Evolutionary conservation across 2,329 filamentous ascomycete genomes (phyloP).

Genomic region (Penicillium sp.): DNA sequence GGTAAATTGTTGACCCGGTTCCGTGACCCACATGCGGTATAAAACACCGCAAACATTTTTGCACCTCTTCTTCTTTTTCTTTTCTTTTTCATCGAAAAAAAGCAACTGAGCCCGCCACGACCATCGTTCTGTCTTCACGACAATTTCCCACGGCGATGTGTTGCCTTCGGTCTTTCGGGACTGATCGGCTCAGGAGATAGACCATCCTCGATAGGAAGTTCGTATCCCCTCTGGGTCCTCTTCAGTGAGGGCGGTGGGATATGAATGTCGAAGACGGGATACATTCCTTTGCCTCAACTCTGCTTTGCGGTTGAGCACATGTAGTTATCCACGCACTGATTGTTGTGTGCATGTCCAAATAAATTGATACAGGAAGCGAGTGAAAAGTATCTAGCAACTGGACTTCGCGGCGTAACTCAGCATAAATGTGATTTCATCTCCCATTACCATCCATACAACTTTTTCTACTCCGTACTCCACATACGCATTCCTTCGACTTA

Average conservation of each 20-base stretch:
- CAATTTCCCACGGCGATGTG: conserved; percentile 55
- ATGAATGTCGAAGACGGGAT: conserved; percentile 69
- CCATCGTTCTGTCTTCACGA: conserved; percentile 53
- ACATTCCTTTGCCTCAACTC: conserved; percentile 30
- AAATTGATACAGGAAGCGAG: background rate
- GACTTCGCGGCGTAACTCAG: background rate
- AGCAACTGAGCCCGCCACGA: conserved; percentile 67
- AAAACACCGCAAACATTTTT: conserved; percentile 27
- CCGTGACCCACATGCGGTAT: conserved; percentile 32
- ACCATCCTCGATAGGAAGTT: conserved; percentile 66
- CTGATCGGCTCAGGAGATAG: conserved; percentile 63
- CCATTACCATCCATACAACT: too few species aligned
- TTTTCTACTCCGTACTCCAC: too few species aligned
- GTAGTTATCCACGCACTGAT: background rate
- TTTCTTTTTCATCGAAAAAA: conserved; percentile 52
- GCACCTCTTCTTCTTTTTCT: conserved; percentile 34
- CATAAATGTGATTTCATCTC: too few species aligned
- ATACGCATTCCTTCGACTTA: too few species aligned
- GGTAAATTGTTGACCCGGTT: conserved; percentile 20
- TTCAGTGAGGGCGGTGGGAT: conserved; percentile 67
- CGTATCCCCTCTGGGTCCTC: conserved; percentile 63
- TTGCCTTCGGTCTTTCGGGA: conserved; percentile 60
- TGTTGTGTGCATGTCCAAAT: background rate
- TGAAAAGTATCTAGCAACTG: background rate
- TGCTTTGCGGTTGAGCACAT: background rate